Evolutionary conservation across 2,329 filamentous ascomycete genomes (phyloP).

Genomic region (Dactylella cylindrospora): DNA sequence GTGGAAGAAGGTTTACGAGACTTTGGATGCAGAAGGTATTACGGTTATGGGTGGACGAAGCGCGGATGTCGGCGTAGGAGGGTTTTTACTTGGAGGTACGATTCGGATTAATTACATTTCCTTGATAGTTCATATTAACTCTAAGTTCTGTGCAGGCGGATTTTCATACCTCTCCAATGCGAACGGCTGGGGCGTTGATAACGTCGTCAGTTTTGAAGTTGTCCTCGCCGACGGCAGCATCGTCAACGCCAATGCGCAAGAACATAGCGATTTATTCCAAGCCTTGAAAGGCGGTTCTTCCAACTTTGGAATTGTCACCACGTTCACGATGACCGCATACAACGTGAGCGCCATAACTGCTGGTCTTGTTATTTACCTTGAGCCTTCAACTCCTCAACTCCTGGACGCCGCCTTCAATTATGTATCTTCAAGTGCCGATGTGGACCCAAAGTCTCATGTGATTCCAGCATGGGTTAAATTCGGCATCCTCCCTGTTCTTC

Average conservation of each 20-base stretch:
- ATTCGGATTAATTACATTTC: no score
- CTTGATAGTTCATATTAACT: no score
- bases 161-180: constrained; percentile 57
- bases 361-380: background rate
- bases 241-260: constrained; percentile 54
- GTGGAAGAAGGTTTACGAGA: constrained; percentile 55
- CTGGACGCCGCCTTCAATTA: constrained; percentile 10
- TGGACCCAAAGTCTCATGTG: constrained; percentile 8
- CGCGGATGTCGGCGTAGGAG: constrained; percentile 55
- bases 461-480: background rate
- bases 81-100: constrained; percentile 55
- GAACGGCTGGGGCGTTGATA: constrained; percentile 59
- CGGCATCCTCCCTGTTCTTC: background rate
- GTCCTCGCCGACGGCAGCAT: constrained; percentile 59
- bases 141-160: constrained; percentile 53
- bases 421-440: constrained; percentile 1
- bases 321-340: constrained; percentile 39
- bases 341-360: background rate
- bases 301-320: constrained; percentile 51
- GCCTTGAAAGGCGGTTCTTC: constrained; percentile 49
- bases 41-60: constrained; percentile 56
- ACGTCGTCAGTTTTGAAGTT: constrained; percentile 57
- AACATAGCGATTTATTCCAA: constrained; percentile 54
- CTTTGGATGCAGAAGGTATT: constrained; percentile 53
- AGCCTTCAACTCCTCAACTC: constrained; percentile 5